Percentiles rank a stretch among this genome's conserved stretches.
These are phyloP conservation scores for Stylosanthes scabra DNA, from an alignment of 331 rosid genomes.

Conservation along the genomic window DNA sequence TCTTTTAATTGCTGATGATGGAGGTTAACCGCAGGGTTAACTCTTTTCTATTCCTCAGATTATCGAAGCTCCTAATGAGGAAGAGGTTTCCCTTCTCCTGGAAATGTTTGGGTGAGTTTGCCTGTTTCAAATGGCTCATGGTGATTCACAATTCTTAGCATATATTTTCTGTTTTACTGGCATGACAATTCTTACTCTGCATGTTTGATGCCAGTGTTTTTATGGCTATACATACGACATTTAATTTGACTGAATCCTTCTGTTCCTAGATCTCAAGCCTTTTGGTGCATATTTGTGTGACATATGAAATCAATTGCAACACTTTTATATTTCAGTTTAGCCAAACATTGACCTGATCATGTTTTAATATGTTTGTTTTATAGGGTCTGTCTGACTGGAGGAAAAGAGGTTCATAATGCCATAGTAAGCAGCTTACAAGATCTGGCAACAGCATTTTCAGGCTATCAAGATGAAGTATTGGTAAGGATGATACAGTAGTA, in stretches of 20 bases:
- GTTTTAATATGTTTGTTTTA: constrained; percentile 21
- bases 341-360: constrained; percentile 6
- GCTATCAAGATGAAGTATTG: constrained; percentile 95
- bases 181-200: not conserved
- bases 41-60: constrained; percentile 84
- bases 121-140: constrained; percentile 20
- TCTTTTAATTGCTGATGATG: constrained; percentile 55
- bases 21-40: constrained; percentile 69
- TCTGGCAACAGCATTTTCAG: constrained; percentile 79
- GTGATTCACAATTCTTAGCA: constrained; percentile 31
- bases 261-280: constrained; percentile 17
- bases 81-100: constrained; percentile 94
- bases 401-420: constrained; percentile 94
- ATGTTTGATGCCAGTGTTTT: constrained; percentile 13
- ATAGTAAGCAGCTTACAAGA: constrained; percentile 94
- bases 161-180: constrained; percentile 21
- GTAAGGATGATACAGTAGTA: constrained; percentile 49
- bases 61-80: constrained; percentile 87
- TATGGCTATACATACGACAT: constrained; percentile 1
- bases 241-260: not conserved
- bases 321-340: constrained; percentile 24
- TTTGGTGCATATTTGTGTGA: constrained; percentile 16
- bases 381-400: constrained; percentile 93
- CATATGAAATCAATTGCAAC: not conserved
- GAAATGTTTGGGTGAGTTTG: constrained; percentile 93